A percentile compares a stretch with the other conserved stretches of the same genome.
Evolutionary conservation across 164 flowering plant species (phyloP).

Genomic region (Macadamia integrifolia): DNA sequence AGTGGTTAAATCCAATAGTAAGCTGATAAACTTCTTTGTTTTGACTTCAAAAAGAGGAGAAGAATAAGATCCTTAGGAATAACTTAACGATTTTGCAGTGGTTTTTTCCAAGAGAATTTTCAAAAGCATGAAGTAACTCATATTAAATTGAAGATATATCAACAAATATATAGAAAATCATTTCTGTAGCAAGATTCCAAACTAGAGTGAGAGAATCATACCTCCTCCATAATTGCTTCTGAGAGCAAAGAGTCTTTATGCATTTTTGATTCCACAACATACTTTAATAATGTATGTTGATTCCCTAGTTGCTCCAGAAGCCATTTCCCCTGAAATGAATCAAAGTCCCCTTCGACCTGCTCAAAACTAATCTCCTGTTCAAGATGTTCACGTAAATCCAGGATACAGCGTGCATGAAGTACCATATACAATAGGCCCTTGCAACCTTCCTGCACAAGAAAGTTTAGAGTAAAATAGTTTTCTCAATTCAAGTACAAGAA

Average conservation of each 20-base stretch:
- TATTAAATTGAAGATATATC: neutral
- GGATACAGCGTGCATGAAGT: conserved; percentile 93
- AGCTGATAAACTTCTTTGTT: too few species aligned
- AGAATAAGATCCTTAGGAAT: too few species aligned
- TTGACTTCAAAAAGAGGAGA: too few species aligned
- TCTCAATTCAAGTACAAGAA: too few species aligned
- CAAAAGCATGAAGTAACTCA: too few species aligned
- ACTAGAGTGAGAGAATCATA: conserved; percentile 10
- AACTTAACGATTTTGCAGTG: too few species aligned
- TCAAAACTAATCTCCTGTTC: conserved; percentile 82
- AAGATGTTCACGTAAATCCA: conserved; percentile 75
- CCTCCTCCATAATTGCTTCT: conserved; percentile 98
- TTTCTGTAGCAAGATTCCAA: neutral
- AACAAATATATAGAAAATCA: neutral
- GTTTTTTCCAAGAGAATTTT: too few species aligned
- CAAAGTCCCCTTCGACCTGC: conserved; percentile 98
- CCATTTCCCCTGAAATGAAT: conserved; percentile 88
- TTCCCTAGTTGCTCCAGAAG: conserved; percentile 82
- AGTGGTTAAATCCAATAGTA: too few species aligned
- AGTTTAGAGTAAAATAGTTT: too few species aligned
- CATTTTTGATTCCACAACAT: conserved; percentile 87
- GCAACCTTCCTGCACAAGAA: conserved; percentile 82
- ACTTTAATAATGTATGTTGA: conserved; percentile 83
- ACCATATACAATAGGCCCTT: conserved; percentile 94
- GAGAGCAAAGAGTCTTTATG: conserved; percentile 78